These are phyloP conservation scores for Pseudofabraea citricarpa DNA, from an alignment of 2,329 filamentous ascomycete species.

Conservation along the genomic window DNA sequence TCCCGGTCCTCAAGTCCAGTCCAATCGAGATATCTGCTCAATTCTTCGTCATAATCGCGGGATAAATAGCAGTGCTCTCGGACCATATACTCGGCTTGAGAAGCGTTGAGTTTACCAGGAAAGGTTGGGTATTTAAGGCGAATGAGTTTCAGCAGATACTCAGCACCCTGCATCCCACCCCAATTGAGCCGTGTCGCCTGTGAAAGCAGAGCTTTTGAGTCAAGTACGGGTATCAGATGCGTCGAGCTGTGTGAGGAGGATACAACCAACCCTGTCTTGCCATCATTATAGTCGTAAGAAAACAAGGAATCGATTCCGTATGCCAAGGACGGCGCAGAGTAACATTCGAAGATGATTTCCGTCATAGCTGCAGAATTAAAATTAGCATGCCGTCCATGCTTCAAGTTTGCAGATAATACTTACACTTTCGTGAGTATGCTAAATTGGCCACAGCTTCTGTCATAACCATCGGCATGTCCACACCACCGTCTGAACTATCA, in stretches of 20 bases:
- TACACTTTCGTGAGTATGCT: conserved; percentile 82
- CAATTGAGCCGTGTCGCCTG: conserved; percentile 90
- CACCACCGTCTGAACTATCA: conserved; percentile 65
- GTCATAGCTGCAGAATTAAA: conserved; percentile 83
- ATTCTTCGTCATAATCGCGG: conserved; percentile 73
- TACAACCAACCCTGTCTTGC: conserved; percentile 80
- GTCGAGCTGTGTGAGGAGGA: conserved; percentile 92
- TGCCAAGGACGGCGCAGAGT: conserved; percentile 80
- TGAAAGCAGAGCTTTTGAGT: conserved; percentile 76
- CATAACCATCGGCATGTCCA: conserved; percentile 88
- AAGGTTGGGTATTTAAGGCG: conserved; percentile 89
- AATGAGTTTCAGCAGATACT: conserved; percentile 87
- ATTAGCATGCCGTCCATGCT: no score
- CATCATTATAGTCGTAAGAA: conserved; percentile 84
- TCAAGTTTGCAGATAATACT: no score
- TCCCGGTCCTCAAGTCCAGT: conserved; percentile 86
- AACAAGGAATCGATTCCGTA: conserved; percentile 97
- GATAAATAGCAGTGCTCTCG: conserved; percentile 88
- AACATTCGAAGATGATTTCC: conserved; percentile 95
- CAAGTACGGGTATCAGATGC: conserved; percentile 88
- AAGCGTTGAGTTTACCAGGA: conserved; percentile 76
- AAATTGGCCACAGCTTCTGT: conserved; percentile 93
- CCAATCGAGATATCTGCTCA: conserved; percentile 80
- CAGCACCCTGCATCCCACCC: conserved; percentile 85
- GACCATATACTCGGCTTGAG: conserved; percentile 84